These are phyloP conservation scores for Ettlia oleoabundans DNA, from an alignment of 139 green algal species.

Conservation along the genomic window DNA sequence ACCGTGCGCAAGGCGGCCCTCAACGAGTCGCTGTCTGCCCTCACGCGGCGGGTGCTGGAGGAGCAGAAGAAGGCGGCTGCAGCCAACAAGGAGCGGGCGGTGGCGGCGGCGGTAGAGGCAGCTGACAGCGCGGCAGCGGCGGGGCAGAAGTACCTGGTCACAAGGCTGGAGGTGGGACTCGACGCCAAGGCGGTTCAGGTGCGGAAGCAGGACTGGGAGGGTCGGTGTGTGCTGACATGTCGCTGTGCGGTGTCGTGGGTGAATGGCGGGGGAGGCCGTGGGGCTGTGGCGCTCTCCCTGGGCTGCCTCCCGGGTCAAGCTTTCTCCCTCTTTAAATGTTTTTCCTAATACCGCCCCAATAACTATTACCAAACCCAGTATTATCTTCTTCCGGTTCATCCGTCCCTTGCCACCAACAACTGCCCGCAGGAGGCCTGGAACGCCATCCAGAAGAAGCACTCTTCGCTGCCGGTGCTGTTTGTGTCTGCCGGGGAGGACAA, in stretches of 20 bases:
- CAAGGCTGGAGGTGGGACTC: conserved; percentile 67
- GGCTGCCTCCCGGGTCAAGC: too few relatives aligned
- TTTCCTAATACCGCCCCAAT: too few relatives aligned
- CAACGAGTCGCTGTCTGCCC: conserved; percentile 63
- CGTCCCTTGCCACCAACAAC: not conserved
- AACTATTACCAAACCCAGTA: too few relatives aligned
- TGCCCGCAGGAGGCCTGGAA: conserved; percentile 65
- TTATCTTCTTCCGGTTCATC: not conserved
- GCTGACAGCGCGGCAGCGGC: conserved; percentile 28
- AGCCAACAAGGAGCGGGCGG: conserved; percentile 73
- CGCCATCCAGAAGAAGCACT: conserved; percentile 64
- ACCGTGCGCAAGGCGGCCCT: conserved; percentile 77
- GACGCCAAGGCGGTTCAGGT: conserved; percentile 74
- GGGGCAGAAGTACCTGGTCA: conserved; percentile 47
- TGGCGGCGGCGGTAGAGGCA: conserved; percentile 45
- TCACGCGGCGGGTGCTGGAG: conserved; percentile 75
- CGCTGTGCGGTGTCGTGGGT: not conserved
- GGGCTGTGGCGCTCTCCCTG: not conserved
- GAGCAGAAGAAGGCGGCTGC: conserved; percentile 77
- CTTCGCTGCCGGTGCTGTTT: conserved; percentile 69
- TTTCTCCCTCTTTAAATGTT: too few relatives aligned
- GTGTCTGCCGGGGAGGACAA: conserved; percentile 75
- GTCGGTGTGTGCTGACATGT: not conserved
- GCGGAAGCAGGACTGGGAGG: not conserved
- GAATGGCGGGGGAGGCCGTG: too few relatives aligned